Evolutionary conservation across 495 filamentous ascomycete species (phyloP).

Genomic region (Tetracladium setigerum): DNA sequence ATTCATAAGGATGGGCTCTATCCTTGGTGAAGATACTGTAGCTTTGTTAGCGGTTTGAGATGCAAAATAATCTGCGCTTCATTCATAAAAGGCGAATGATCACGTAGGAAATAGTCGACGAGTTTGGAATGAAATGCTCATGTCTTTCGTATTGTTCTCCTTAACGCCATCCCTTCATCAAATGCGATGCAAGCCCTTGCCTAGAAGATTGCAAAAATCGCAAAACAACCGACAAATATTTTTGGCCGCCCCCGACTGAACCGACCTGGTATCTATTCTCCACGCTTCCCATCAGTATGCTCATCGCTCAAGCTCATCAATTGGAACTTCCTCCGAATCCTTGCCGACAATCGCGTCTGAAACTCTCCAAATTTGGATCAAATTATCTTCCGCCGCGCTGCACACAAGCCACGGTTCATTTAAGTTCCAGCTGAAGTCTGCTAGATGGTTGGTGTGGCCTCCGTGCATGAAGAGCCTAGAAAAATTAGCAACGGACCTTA

Average conservation of each 20-base stretch:
- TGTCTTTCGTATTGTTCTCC: neutral
- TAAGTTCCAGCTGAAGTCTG: conserved; percentile 95
- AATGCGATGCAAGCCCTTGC: neutral
- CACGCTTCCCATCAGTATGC: neutral
- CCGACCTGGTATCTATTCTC: neutral
- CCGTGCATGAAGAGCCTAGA: conserved; percentile 93
- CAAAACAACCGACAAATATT: neutral
- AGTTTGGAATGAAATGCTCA: neutral
- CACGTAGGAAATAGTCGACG: no score
- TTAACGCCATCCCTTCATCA: conserved; percentile 1
- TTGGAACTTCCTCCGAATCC: conserved; percentile 68
- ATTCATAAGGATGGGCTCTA: conserved; percentile 24
- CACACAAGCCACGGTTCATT: conserved; percentile 94
- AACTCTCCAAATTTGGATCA: conserved; percentile 96
- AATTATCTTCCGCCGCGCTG: conserved; percentile 92
- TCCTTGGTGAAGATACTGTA: conserved; percentile 13
- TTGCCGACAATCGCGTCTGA: conserved; percentile 80
- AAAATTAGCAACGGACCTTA: conserved; percentile 19
- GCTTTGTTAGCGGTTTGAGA: neutral
- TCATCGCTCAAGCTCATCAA: conserved; percentile 63
- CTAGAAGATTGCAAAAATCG: neutral
- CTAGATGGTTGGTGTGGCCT: conserved; percentile 91
- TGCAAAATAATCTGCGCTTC: neutral
- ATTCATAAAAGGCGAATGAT: no score
- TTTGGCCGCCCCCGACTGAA: neutral